These are phyloP conservation scores for Olyra latifolia DNA, from an alignment of 176 grass and related monocot species.

Conservation along the genomic window DNA sequence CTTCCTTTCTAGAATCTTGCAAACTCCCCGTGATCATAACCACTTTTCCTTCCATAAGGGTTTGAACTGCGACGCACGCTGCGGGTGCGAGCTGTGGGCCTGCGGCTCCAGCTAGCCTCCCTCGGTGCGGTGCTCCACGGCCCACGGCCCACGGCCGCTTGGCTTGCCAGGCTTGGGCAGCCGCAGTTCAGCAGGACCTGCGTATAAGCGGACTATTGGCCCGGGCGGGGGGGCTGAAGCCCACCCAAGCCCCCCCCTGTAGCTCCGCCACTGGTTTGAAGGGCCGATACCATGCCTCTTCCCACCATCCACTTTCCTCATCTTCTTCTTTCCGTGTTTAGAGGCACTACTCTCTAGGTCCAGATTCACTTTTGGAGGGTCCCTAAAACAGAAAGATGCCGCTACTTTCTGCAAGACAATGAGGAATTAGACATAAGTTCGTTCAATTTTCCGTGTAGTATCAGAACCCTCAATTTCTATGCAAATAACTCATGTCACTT, in stretches of 20 bases:
- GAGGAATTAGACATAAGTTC: neutral
- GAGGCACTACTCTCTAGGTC: constrained; percentile 82
- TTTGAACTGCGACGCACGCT: no score
- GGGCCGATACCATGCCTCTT: constrained; percentile 63
- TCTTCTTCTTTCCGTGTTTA: constrained; percentile 66
- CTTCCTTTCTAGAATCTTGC: constrained; percentile 41
- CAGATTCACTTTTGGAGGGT: constrained; percentile 79
- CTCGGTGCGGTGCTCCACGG: no score
- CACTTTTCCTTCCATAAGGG: constrained; percentile 63
- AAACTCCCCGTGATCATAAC: constrained; percentile 56
- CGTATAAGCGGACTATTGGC: no score
- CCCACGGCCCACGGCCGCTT: no score
- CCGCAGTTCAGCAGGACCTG: no score
- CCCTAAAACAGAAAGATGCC: constrained; percentile 76
- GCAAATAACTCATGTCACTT: neutral
- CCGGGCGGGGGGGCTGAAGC: no score
- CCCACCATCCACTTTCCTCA: constrained; percentile 61
- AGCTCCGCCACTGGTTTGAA: no score
- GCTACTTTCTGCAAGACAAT: constrained; percentile 63
- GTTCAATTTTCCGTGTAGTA: neutral
- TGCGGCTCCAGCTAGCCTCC: no score
- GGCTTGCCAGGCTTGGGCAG: no score
- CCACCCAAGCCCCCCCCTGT: no score
- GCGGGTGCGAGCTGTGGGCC: no score
- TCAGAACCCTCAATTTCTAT: neutral